Conservation (phyloP, 2,329 filamentous ascomycete species). For the Emericellopsis atlantica region DNA sequence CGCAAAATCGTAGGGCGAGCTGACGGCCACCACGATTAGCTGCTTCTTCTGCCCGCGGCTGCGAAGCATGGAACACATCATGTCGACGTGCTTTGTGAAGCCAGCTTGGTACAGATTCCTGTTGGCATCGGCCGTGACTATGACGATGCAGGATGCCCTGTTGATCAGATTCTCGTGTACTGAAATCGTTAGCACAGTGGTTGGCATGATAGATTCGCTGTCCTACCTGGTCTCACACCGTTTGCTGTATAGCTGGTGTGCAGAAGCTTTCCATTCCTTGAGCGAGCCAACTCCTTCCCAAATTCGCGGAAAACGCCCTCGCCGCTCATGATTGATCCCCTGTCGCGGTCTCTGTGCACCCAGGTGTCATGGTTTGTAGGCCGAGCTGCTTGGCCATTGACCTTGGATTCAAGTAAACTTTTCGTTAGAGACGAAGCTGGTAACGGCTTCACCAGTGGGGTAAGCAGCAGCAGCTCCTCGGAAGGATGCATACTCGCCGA, state of each 20-base stretch:
- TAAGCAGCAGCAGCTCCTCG: conserved; percentile 81
- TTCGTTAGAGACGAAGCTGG: conserved; percentile 77
- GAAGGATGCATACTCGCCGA: conserved; percentile 69
- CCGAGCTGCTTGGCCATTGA: conserved; percentile 17
- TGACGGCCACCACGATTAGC: conserved; percentile 81
- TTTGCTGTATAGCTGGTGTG: conserved; percentile 95
- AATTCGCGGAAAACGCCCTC: conserved; percentile 88
- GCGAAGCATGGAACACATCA: conserved; percentile 81
- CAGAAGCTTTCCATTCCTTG: conserved; percentile 72
- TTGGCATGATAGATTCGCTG: not conserved
- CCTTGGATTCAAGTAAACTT: conserved; percentile 45
- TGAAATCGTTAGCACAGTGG: conserved; percentile 5
- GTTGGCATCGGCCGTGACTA: conserved; percentile 88
- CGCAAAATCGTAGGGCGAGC: conserved; percentile 92
- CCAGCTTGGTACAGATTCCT: conserved; percentile 87
- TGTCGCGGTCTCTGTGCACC: conserved; percentile 41
- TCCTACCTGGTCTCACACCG: conserved; percentile 60
- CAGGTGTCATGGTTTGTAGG: conserved; percentile 39
- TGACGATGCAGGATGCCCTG: conserved; percentile 74
- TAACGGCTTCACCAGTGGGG: conserved; percentile 82
- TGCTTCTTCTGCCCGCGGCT: conserved; percentile 75
- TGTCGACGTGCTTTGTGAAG: conserved; percentile 90
- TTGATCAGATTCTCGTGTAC: conserved; percentile 91
- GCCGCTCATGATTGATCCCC: conserved; percentile 68
- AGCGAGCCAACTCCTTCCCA: conserved; percentile 74